Percentiles rank a stretch among this genome's conserved stretches.
Conservation (phyloP, 805 yeast genomes). For the Saturnispora galanensis region DNA sequence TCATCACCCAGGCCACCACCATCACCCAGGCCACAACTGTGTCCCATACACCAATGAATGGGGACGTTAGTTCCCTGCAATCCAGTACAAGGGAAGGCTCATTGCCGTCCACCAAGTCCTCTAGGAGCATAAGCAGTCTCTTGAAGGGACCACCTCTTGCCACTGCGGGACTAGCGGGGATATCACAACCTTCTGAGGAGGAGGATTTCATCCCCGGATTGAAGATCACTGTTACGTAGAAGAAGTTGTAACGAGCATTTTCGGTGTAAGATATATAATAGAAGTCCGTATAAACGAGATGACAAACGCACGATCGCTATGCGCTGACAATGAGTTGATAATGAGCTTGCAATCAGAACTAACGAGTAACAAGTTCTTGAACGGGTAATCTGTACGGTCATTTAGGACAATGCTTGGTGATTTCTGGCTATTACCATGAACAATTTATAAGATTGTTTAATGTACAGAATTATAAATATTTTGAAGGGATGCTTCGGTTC, state of each 20-base stretch:
- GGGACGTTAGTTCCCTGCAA: not conserved
- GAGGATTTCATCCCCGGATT: constrained; percentile 9
- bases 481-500: too few relatives aligned
- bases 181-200: not conserved
- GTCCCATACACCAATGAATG: constrained; percentile 2
- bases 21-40: constrained; percentile 22
- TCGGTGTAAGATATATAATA: not conserved
- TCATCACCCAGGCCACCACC: constrained; percentile 29
- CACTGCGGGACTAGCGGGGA: too few relatives aligned
- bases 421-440: too few relatives aligned
- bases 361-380: too few relatives aligned
- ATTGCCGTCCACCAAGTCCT: constrained; percentile 2
- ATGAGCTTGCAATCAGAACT: too few relatives aligned
- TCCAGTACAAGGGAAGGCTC: constrained; percentile 1
- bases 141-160: not conserved
- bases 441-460: too few relatives aligned
- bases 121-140: not conserved
- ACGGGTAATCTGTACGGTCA: too few relatives aligned
- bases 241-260: not conserved
- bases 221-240: constrained; percentile 10
- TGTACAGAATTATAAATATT: too few relatives aligned
- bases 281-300: not conserved
- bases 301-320: too few relatives aligned
- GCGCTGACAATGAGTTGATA: too few relatives aligned
- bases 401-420: too few relatives aligned